Percentiles rank a stretch among this genome's conserved stretches.
Conservation (phyloP, 2,329 filamentous ascomycete species). For the Ascocoryne sarcoides region DNA sequence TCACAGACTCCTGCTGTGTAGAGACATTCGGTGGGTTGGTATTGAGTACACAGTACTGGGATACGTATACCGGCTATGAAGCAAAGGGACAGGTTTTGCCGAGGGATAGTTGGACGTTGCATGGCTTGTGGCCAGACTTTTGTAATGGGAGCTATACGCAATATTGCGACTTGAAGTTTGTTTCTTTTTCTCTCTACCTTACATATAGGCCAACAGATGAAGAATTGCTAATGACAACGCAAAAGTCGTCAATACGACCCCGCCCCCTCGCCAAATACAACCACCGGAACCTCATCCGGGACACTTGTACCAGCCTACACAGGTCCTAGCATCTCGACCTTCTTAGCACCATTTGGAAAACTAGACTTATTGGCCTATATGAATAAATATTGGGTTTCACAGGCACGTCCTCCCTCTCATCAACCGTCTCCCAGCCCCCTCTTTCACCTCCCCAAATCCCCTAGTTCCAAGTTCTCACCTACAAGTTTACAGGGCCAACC, state of each 20-base stretch:
- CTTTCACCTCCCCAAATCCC: neutral
- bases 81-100: slow-evolving; percentile 49
- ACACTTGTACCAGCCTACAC: slow-evolving; percentile 48
- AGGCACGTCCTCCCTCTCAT: slow-evolving; percentile 20
- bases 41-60: slow-evolving; percentile 56
- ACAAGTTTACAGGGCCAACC: slow-evolving; percentile 31
- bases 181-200: neutral
- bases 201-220: too few relatives aligned
- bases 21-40: slow-evolving; percentile 58
- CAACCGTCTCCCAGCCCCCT: neutral
- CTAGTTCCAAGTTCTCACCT: neutral
- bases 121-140: slow-evolving; percentile 34
- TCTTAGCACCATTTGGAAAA: slow-evolving; percentile 48
- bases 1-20: slow-evolving; percentile 53
- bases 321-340: slow-evolving; percentile 48
- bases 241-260: slow-evolving; percentile 54
- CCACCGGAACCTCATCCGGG: slow-evolving; percentile 44
- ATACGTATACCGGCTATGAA: slow-evolving; percentile 53
- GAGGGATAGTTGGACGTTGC: slow-evolving; percentile 45
- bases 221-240: neutral
- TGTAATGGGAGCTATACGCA: slow-evolving; percentile 53
- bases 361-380: slow-evolving; percentile 55
- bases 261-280: slow-evolving; percentile 52
- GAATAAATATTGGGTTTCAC: slow-evolving; percentile 57
- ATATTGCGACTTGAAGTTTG: slow-evolving; percentile 51